phyloP scores from a whole-genome alignment of 352 stramenopile species.

The Sclerospora graminicola region DNA sequence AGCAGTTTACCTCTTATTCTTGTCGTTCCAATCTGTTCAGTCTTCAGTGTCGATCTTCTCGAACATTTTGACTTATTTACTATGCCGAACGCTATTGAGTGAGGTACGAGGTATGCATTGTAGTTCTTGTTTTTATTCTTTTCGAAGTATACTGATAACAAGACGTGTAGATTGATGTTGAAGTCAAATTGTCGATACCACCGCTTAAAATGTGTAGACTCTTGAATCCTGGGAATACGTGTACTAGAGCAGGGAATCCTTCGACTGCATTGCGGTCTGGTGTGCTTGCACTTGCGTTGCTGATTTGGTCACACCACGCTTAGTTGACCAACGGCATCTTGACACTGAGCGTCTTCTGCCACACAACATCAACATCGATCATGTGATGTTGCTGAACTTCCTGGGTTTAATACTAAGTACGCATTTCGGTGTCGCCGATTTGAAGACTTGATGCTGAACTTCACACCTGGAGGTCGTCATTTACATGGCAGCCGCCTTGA shows the following conservation, averaged over 20 bases:
- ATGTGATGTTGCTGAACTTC: neutral
- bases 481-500: too few species aligned
- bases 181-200: conserved; percentile 19
- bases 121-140: neutral
- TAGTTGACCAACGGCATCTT: conserved; percentile 3
- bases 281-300: conserved; percentile 5
- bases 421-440: too few species aligned
- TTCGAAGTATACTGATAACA: neutral
- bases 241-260: too few species aligned
- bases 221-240: too few species aligned
- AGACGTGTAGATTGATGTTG: conserved; percentile 2
- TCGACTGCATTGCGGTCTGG: neutral
- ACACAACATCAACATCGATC: neutral
- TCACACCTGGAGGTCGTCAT: too few species aligned
- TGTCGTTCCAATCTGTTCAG: neutral
- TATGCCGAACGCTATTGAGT: neutral
- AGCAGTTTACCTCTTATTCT: too few species aligned
- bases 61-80: too few species aligned
- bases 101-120: neutral
- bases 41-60: neutral
- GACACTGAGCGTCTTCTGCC: conserved; percentile 6
- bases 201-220: neutral
- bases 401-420: too few species aligned
- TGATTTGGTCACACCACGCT: conserved; percentile 12
- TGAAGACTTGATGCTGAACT: too few species aligned